Evolutionary conservation across 148 eudicot species (phyloP).

Genomic region (Silene uniflora): DNA sequence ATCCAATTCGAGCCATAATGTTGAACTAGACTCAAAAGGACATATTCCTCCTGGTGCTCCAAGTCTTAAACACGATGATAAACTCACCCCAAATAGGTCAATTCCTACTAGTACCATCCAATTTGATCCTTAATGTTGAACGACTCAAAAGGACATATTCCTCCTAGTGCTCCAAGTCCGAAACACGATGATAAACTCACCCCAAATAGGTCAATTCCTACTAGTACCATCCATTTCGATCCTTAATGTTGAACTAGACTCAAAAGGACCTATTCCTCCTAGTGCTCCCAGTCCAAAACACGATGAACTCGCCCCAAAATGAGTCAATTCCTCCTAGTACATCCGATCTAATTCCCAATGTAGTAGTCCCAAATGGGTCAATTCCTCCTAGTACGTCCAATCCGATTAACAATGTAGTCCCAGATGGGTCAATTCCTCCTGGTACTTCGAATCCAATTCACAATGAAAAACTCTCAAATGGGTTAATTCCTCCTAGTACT

Average conservation of each 20-base stretch:
- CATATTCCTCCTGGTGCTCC: not conserved
- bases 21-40: not conserved
- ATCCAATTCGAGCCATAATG: not conserved
- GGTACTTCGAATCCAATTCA: too few relatives aligned
- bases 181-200: too few relatives aligned
- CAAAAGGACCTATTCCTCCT: not conserved
- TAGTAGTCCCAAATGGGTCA: too few relatives aligned
- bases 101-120: not conserved
- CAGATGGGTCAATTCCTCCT: too few relatives aligned
- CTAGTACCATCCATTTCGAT: not conserved
- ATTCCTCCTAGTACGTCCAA: not conserved
- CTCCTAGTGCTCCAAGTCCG: not conserved
- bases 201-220: not conserved
- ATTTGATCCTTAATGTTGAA: not conserved
- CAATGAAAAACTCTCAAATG: too few relatives aligned
- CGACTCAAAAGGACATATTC: not conserved
- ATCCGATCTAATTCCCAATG: too few relatives aligned
- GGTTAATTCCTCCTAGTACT: not conserved
- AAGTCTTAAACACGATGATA: not conserved
- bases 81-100: not conserved
- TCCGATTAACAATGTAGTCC: too few relatives aligned
- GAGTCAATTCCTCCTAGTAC: not conserved
- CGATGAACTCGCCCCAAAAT: not conserved
- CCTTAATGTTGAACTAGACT: not conserved
- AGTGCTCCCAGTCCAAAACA: not conserved